phyloP scores from a whole-genome alignment of 768 basidiomycete genomes.

The Cystoderma amianthinum region DNA sequence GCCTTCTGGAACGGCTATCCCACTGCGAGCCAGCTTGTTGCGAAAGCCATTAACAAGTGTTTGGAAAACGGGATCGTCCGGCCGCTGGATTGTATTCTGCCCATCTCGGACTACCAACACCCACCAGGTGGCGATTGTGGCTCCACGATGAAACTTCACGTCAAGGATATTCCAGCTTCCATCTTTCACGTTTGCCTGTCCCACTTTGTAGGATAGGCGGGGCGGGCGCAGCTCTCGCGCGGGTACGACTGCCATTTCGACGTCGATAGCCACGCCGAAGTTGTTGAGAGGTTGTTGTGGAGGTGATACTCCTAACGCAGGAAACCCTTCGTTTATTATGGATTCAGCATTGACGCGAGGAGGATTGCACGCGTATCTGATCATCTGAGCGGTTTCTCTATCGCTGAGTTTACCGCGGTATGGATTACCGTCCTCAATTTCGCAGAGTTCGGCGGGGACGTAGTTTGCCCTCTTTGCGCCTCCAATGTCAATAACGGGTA shows the following conservation, averaged over 20 bases:
- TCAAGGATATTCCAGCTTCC: conserved; percentile 77
- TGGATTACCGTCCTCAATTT: conserved; percentile 50
- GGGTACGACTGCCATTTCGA: conserved; percentile 57
- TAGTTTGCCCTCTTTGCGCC: conserved; percentile 19
- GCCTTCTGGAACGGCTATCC: conserved; percentile 40
- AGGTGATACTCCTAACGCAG: conserved; percentile 40
- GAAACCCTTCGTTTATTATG: conserved; percentile 55
- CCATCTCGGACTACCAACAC: conserved; percentile 60
- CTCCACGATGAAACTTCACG: conserved; percentile 60
- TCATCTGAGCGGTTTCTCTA: conserved; percentile 65
- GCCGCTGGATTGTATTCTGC: conserved; percentile 24
- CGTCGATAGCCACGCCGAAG: conserved; percentile 53
- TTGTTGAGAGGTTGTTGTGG: conserved; percentile 29
- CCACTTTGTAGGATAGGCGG: conserved; percentile 43
- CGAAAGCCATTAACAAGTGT: conserved; percentile 46
- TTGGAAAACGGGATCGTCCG: conserved; percentile 31
- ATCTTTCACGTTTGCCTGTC: conserved; percentile 36
- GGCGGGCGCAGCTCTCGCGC: conserved; percentile 61
- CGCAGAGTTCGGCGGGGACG: conserved; percentile 68
- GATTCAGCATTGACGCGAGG: conserved; percentile 51
- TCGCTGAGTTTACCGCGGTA: conserved; percentile 55
- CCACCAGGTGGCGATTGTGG: conserved; percentile 50
- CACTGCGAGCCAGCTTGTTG: conserved; percentile 48
- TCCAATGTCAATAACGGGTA: conserved; percentile 50
- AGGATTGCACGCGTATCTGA: conserved; percentile 56